Evolutionary conservation across 1,139 yeast species (phyloP), one percentile per base, ranked within the genome.

Genomic region (Taphrina betulina): DNA sequence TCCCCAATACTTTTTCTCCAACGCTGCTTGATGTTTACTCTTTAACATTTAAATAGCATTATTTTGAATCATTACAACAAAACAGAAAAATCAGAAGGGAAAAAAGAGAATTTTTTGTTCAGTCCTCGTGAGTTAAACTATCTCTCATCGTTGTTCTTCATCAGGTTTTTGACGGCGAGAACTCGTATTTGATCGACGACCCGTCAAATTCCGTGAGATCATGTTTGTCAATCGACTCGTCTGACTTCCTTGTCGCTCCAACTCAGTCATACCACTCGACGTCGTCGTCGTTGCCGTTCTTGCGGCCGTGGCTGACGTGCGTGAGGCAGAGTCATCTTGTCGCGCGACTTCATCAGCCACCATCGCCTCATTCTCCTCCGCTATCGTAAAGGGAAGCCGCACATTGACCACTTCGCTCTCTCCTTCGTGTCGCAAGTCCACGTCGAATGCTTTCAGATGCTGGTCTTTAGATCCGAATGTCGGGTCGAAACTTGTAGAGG

Each of bases 1-100:
- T 65, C 98, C 98, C 41, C 96, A 95, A 67, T 81, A 92, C 65
- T 71, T 81, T 64, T 78, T 92, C 65, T 79, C 74, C 65, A 90
- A 90, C 61, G 55, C 72, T 29, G 67, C 67, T 33, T 10, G 17
- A 28, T 34, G 35, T 17, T 8, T 12, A 28, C 7, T 12, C 12
- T 12, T 28, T 28, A 8, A 12, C 7, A 8, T 7, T 28, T 7
- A 12, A 28, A 28, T 28, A 8, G 12, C 12, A 28, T 28, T 28
- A 28, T 28, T 28, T n/a, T n/a, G n/a, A n/a, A n/a, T n/a, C n/a
- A n/a, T n/a, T n/a, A n/a, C n/a, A n/a, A n/a, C n/a, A n/a, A n/a
- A n/a, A n/a, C n/a, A n/a, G n/a, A n/a, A n/a, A n/a, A n/a, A n/a
- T n/a, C n/a, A n/a, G n/a, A n/a, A n/a, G n/a, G n/a, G n/a, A n/a